Percentiles rank a stretch among this genome's conserved stretches.
These are phyloP conservation scores for Neonothopanus nambi DNA, from an alignment of 1,284 basidiomycete genomes.

Conservation along the genomic window DNA sequence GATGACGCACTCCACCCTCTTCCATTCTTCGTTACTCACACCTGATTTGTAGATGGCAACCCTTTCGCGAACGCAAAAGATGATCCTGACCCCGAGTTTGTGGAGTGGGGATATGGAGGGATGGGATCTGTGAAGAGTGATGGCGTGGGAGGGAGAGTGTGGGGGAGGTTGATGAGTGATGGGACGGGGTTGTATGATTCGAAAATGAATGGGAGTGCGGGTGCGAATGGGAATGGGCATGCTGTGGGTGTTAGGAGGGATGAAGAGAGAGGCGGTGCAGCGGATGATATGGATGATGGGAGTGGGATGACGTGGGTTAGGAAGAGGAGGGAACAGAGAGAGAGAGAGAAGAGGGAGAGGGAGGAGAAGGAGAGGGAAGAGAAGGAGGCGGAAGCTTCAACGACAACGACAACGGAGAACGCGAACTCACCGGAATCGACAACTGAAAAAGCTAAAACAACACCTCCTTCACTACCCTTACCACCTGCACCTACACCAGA, in stretches of 20 bases:
- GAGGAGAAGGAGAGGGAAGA: slow-evolving; percentile 32
- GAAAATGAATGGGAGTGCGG: slow-evolving; percentile 21
- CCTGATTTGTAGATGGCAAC: slow-evolving; percentile 28
- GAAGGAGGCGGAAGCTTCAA: slow-evolving; percentile 15
- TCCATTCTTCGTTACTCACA: background rate
- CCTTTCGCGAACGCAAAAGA: slow-evolving; percentile 55
- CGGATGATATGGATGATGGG: slow-evolving; percentile 64
- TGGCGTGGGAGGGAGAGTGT: slow-evolving; percentile 32
- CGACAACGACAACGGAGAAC: no score
- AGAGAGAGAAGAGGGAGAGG: slow-evolving; percentile 42
- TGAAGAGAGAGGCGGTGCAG: slow-evolving; percentile 22
- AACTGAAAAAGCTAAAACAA: background rate
- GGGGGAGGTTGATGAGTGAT: slow-evolving; percentile 42
- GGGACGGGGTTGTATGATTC: slow-evolving; percentile 28
- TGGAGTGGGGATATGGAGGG: slow-evolving; percentile 85
- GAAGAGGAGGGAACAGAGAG: slow-evolving; percentile 54
- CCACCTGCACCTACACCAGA: no score
- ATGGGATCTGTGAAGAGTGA: slow-evolving; percentile 69
- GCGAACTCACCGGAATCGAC: slow-evolving; percentile 14
- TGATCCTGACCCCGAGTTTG: slow-evolving; percentile 67
- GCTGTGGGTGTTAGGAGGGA: slow-evolving; percentile 17
- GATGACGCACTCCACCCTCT: background rate
- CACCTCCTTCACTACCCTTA: background rate
- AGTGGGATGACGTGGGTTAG: slow-evolving; percentile 75
- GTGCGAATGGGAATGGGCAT: slow-evolving; percentile 14